A percentile compares a stretch with the other conserved stretches of the same genome.
Evolutionary conservation across 345 rosid species (phyloP).

Genomic region (Raphanus sativus): DNA sequence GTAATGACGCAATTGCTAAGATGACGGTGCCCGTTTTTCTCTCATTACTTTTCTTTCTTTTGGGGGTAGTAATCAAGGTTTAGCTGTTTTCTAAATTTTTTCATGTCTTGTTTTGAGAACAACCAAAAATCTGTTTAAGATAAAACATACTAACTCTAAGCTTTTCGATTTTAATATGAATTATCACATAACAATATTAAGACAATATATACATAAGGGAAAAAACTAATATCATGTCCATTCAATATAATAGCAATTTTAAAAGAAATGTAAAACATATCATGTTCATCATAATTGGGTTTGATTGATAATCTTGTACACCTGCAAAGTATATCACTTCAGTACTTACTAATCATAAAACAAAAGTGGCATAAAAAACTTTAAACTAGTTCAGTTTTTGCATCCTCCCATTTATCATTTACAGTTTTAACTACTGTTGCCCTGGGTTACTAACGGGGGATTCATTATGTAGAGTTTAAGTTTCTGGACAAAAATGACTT

Average conservation of each 20-base stretch:
- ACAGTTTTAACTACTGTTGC: too few relatives aligned
- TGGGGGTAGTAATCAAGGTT: constrained; percentile 11
- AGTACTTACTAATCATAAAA: too few relatives aligned
- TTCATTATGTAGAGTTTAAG: too few relatives aligned
- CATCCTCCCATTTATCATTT: background rate
- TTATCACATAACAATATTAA: background rate
- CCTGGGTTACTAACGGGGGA: too few relatives aligned
- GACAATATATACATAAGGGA: too few relatives aligned
- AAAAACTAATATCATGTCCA: background rate
- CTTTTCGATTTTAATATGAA: background rate
- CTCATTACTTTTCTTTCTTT: constrained; percentile 40
- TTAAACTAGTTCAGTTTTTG: background rate
- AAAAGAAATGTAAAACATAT: background rate
- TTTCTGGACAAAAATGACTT: background rate
- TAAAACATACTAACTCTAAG: background rate
- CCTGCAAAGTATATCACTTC: background rate
- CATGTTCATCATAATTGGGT: background rate
- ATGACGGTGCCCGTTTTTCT: constrained; percentile 51
- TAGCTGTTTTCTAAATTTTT: background rate
- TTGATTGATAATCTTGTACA: background rate
- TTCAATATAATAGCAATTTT: background rate
- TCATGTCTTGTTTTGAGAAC: background rate
- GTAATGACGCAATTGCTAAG: constrained; percentile 41
- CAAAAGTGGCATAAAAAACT: background rate
- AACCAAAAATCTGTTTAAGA: background rate